These are phyloP conservation scores for Pichia exigua DNA, from an alignment of 805 yeast species.

Conservation along the genomic window DNA sequence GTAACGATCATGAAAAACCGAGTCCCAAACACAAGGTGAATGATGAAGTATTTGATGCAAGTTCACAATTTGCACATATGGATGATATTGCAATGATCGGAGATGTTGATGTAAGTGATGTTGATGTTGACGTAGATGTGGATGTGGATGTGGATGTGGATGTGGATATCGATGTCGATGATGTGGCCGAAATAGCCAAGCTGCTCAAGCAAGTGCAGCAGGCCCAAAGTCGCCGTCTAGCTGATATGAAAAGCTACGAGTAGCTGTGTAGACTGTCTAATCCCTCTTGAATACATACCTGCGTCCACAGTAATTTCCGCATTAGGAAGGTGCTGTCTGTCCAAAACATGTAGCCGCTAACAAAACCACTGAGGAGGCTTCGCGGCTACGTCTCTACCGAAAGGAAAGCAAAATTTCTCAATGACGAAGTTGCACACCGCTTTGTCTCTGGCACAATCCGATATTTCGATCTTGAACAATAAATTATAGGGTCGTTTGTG, in stretches of 20 bases:
- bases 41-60: not conserved
- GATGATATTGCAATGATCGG: not conserved
- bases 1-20: not conserved
- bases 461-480: too few relatives aligned
- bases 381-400: not conserved
- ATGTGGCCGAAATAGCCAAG: constrained; percentile 14
- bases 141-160: constrained; percentile 1
- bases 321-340: not conserved
- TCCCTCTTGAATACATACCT: too few relatives aligned
- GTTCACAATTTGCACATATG: not conserved
- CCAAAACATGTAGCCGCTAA: not conserved
- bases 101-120: not conserved
- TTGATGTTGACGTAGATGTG: not conserved
- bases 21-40: not conserved
- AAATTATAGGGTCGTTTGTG: not conserved
- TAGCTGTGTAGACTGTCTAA: not conserved
- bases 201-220: constrained; percentile 13
- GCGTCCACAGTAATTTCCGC: not conserved
- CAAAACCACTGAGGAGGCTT: too few relatives aligned
- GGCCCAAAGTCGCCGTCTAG: constrained; percentile 3
- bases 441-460: too few relatives aligned
- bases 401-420: too few relatives aligned
- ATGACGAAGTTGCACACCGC: too few relatives aligned
- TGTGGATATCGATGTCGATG: constrained; percentile 8
- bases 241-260: not conserved